Evolutionary conservation across 2,329 filamentous ascomycete species (phyloP).

Genomic region (Sclerotinia minor): DNA sequence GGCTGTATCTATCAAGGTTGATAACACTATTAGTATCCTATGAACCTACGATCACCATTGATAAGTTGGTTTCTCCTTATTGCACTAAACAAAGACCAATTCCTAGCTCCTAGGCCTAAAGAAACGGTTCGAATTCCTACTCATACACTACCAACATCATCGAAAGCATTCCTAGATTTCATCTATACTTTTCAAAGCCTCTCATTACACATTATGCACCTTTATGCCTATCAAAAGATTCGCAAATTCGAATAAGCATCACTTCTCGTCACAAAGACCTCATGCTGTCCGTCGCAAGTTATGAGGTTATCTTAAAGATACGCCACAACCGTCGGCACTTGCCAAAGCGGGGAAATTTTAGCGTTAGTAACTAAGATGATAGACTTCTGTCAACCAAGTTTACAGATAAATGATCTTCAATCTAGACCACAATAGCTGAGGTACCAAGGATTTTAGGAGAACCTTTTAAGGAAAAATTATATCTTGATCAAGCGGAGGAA

Average conservation of each 20-base stretch:
- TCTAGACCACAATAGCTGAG: background rate
- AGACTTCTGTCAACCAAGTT: background rate
- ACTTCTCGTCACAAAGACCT: background rate
- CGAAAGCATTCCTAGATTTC: too few relatives aligned
- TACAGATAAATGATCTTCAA: background rate
- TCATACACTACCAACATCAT: background rate
- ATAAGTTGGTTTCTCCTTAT: too few relatives aligned
- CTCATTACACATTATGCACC: background rate
- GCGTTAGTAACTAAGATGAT: background rate
- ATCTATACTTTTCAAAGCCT: background rate
- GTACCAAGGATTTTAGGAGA: background rate
- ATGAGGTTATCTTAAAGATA: background rate
- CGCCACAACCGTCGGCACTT: conserved; percentile 3
- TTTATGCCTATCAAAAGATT: background rate
- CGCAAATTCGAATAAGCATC: background rate
- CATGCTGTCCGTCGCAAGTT: background rate
- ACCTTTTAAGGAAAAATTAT: background rate
- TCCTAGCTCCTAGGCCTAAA: background rate
- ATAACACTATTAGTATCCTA: background rate
- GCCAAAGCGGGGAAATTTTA: background rate
- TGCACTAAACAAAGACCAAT: background rate
- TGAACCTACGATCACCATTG: background rate
- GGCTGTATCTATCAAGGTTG: background rate
- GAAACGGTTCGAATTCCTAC: background rate
- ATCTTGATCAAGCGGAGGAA: too few relatives aligned